phyloP scores from a whole-genome alignment of 768 basidiomycete genomes.

The Nidularia pulvinata region DNA sequence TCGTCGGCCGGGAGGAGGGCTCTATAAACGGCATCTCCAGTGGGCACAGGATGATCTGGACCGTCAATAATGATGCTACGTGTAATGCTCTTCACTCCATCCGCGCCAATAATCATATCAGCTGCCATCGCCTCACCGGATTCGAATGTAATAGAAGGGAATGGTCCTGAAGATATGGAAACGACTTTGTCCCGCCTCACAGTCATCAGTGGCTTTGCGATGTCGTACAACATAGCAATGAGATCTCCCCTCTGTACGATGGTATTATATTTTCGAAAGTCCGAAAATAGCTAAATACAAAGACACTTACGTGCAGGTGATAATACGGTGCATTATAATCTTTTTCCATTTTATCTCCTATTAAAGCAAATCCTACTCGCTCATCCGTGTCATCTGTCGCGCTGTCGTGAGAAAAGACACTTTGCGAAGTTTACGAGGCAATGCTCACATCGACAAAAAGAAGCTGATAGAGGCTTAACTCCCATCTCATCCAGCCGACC shows the following conservation, averaged over 20 bases:
- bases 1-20: conserved; percentile 44
- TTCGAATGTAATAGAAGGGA: conserved; percentile 32
- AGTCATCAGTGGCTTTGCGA: conserved; percentile 31
- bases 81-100: conserved; percentile 49
- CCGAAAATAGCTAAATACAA: conserved; percentile 10
- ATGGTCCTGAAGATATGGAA: conserved; percentile 10
- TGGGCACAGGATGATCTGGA: conserved; percentile 42
- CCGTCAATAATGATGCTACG: conserved; percentile 48
- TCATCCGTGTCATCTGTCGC: conserved; percentile 27
- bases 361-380: conserved; percentile 20
- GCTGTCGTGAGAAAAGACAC: too few species aligned
- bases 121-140: conserved; percentile 38
- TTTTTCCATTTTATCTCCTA: conserved; percentile 20
- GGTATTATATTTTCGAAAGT: conserved; percentile 2
- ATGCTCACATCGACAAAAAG: conserved; percentile 38
- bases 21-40: conserved; percentile 67
- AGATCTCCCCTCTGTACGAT: conserved; percentile 47
- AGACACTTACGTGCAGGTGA: conserved; percentile 26
- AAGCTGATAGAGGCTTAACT: conserved; percentile 35
- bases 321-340: conserved; percentile 30
- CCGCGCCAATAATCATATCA: conserved; percentile 45
- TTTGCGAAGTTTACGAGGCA: neutral
- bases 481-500: conserved; percentile 32
- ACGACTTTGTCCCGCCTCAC: conserved; percentile 34
- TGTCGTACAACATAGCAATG: conserved; percentile 30